Conservation (phyloP, 805 yeast species). For the Candida ulmi region DNA sequence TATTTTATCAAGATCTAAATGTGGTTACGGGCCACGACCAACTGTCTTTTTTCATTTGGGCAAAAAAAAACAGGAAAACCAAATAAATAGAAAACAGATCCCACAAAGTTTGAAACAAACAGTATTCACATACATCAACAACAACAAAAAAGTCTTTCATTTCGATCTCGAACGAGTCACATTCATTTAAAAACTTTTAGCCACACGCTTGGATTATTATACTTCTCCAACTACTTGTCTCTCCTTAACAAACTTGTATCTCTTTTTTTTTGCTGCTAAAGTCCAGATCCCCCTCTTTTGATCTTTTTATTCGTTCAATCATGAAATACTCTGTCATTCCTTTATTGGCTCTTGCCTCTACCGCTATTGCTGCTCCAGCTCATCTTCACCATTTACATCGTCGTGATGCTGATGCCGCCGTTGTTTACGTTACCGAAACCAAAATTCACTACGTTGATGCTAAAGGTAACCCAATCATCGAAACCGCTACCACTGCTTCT, state of each 20-base stretch:
- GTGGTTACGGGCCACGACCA: no score
- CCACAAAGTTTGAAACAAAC: no score
- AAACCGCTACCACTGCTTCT: conserved; percentile 8
- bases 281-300: no score
- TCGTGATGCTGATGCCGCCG: conserved; percentile 33
- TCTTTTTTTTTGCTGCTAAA: background rate
- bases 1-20: no score
- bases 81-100: no score
- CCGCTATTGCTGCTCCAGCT: conserved; percentile 26
- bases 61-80: no score
- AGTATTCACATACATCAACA: no score
- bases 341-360: conserved; percentile 24
- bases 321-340: conserved; percentile 22
- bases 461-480: conserved; percentile 23
- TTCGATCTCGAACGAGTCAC: no score
- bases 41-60: no score
- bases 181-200: no score
- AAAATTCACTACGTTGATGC: conserved; percentile 27
- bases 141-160: no score
- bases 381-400: conserved; percentile 39
- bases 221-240: conserved; percentile 1
- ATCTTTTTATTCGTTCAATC: background rate
- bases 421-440: conserved; percentile 32
- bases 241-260: background rate
- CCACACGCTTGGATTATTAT: no score